Base-by-base conservation (phyloP, 139 green algal species). In the Desmodesmus armatus region DNA sequence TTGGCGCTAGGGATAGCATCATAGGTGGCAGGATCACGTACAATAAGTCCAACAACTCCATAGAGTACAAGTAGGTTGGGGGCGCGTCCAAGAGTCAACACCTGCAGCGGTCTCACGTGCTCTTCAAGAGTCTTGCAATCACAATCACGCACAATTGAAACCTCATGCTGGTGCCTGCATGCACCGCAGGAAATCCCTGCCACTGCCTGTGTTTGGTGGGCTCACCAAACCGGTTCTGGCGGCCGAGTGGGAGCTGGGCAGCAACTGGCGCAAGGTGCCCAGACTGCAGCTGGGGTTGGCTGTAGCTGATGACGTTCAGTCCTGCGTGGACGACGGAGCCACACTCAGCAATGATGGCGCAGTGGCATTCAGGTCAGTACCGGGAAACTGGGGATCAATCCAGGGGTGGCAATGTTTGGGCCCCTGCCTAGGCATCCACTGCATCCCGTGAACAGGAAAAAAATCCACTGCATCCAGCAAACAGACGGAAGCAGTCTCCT, bases 21-120 rank as follows among this genome's bases (percentile, higher is more conserved):
- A 27, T 70, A 3, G 33, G 41, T 15, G 80, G 69, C 67, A 43
- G 47, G 27, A 35, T 80, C 5, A 75, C 53, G 35, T 86, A 43
- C 49, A 70, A 86, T 47, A 69, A 51, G 0, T 13, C 51, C 1
- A n/a, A 62, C 41, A 27, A 29, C 25, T 37, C 51, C 31, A 37
- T 86, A 3, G 80, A 86, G 51, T 86, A 86, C 80, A 69, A 47
- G 80, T 85, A 49, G 17, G 72, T 29, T 40, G 58, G 31, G 31
- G 39, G 21, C 19, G 9, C 21, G 21, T 77, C 19, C 31, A n/a
- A n/a, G n/a, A 51, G 67, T 33, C 19, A 66, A 5, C 29, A 63
- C 19, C 21, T 41, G 40, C 25, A 47, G 19, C n/a, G n/a, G n/a
- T n/a, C n/a, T n/a, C n/a, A n/a, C n/a, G n/a, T 40, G 44, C 27